Evolutionary conservation across 148 eudicot genomes (phyloP), one percentile per base, ranked within the genome.

Genomic region (Drosera capensis): DNA sequence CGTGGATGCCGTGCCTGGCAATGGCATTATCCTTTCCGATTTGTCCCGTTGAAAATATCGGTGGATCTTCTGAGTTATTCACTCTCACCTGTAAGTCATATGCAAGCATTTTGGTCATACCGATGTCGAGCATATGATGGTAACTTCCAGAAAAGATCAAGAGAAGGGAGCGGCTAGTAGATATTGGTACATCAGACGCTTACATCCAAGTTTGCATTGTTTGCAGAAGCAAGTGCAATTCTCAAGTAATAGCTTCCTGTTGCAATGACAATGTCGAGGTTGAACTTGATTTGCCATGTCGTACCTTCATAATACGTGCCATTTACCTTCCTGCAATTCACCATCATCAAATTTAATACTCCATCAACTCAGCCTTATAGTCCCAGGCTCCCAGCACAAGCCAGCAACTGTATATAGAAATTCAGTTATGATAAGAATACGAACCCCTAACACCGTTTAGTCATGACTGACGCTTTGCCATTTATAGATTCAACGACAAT

Each of bases 261-360:
- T n/a, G 51, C 41, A 48, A 21, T 17, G 30, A 60, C 46, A 15
- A 49, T 38, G 23, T 75, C 68, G 14, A 80, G 70, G 21, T 65
- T 64, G 59, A 88, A 88, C 44, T 62, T 83, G 51, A 88, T 88
- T 50, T 80, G 74, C 96, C 96, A 88, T 40, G 94, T 83, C 2
- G 94, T 83, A 40, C 69, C 72, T 48, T 55, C 44, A 40, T 28
- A 28, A 11, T 74, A 82, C 8, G 74, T 68, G 26, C 54, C 46
- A 46, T 73, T 75, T 11, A 21, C 67, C 49, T 64, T 82, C 61
- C 96, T 87, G 65, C 43, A 54, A 54, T 0, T 34, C n/a, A 15
- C 11, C 11, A 15, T 9, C 11, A 4, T 13, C 13, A 9, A 15
- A 3, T 34, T 34, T 11, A 34, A 34, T 34, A 34, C n/a, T n/a